Evolutionary conservation across 2,329 filamentous ascomycete species (phyloP).

Genomic region (Talaromyces amestolkiae): DNA sequence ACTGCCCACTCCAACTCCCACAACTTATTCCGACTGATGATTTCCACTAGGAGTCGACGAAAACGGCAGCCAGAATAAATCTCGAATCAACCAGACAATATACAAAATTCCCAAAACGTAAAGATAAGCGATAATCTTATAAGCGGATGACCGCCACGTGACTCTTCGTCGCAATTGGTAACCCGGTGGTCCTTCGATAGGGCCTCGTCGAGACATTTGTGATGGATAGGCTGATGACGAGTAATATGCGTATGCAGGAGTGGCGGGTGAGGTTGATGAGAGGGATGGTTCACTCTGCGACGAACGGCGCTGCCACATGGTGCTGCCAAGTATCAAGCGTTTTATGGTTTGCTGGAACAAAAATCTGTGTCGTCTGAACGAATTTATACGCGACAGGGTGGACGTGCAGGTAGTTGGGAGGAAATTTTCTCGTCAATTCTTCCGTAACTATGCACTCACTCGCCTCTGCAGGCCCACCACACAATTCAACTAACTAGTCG

Average conservation of each 20-base stretch:
- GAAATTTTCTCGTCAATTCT: not conserved
- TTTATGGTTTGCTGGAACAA: not conserved
- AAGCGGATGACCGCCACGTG: slow-evolving; percentile 44
- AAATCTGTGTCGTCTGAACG: too few species aligned
- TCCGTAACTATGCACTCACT: slow-evolving; percentile 5
- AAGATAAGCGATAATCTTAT: slow-evolving; percentile 42
- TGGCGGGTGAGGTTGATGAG: slow-evolving; percentile 26
- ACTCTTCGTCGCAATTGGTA: slow-evolving; percentile 40
- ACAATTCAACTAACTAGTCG: slow-evolving; percentile 9
- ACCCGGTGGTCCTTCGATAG: slow-evolving; percentile 42
- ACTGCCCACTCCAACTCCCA: not conserved
- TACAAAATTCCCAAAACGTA: slow-evolving; percentile 42
- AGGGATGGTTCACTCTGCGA: slow-evolving; percentile 36
- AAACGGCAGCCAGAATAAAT: slow-evolving; percentile 39
- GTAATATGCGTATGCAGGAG: slow-evolving; percentile 34
- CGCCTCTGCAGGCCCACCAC: slow-evolving; percentile 14
- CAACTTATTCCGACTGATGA: slow-evolving; percentile 1
- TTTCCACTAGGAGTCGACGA: not conserved
- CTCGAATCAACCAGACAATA: slow-evolving; percentile 41
- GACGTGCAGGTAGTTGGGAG: not conserved
- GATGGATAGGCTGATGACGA: slow-evolving; percentile 30
- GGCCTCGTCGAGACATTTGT: slow-evolving; percentile 32
- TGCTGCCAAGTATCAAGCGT: slow-evolving; percentile 13
- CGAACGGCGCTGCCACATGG: slow-evolving; percentile 39
- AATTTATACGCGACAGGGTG: not conserved